Evolutionary conservation across 192 early-diverging fungal species (phyloP).

Genomic region (Martensiomyces pterosporus): DNA sequence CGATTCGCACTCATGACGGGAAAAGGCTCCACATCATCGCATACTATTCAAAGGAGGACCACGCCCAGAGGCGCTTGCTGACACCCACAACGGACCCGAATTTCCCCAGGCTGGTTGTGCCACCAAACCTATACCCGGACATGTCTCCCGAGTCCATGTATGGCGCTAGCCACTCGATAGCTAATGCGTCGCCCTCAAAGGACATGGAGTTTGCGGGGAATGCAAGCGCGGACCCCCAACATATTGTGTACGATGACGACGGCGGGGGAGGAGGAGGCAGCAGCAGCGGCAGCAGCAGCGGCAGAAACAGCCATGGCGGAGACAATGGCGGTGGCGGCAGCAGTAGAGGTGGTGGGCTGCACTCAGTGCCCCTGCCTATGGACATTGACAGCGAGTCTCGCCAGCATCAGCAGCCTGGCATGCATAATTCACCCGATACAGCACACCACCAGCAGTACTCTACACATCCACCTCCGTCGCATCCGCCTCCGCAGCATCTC

Average conservation of each 20-base stretch:
- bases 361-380: slow-evolving; percentile 2
- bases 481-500: background rate
- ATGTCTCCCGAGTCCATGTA: slow-evolving; percentile 55
- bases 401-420: no score
- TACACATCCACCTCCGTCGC: background rate
- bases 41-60: slow-evolving; percentile 84
- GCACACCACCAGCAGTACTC: slow-evolving; percentile 1
- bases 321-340: background rate
- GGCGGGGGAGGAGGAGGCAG: background rate
- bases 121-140: slow-evolving; percentile 83
- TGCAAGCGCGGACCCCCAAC: slow-evolving; percentile 6
- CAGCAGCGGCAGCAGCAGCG: slow-evolving; percentile 1
- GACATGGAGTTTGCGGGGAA: no score
- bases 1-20: slow-evolving; percentile 74
- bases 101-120: slow-evolving; percentile 64
- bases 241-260: slow-evolving; percentile 3
- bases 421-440: slow-evolving; percentile 3
- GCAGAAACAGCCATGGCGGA: background rate
- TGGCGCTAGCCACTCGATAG: slow-evolving; percentile 33
- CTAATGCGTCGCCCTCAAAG: no score
- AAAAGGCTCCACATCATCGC: slow-evolving; percentile 84
- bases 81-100: slow-evolving; percentile 64
- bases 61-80: slow-evolving; percentile 56
- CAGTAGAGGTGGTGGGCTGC: slow-evolving; percentile 10
- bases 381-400: slow-evolving; percentile 5